Base-by-base conservation (phyloP, 1,284 basidiomycete species). In the Stereum hirsutum region DNA sequence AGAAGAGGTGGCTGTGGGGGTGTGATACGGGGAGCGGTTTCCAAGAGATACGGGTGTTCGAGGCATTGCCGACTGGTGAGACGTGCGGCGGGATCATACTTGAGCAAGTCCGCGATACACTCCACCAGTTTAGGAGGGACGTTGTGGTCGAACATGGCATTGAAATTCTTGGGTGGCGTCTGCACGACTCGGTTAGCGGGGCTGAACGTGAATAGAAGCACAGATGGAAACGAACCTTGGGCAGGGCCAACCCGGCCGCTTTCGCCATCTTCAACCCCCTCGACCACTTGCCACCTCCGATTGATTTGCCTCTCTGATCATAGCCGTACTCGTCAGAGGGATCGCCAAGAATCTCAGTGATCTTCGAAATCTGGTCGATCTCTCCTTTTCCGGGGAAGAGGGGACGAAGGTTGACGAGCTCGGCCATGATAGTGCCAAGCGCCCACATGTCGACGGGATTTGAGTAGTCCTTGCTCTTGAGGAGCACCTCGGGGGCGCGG, bases 371-470 rank as follows among this genome's bases (percentile, higher is more conserved):
- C 63, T 99, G 96, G 65, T 99, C 95, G 39, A 92, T 74, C 61
- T 97, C 94, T 59, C 83, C 87, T 44, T 84, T 79, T n/a, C 96
- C 96, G n/a, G 96, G 95, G 62, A 99, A 99, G 23, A 99, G 71
- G 0, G 96, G 95, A 52, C 91, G 87, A 48, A 99, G 75, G 57
- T 93, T 98, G 63, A 97, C 76, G 44, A 98, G 74, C 63, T 99
- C 96, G 6, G 94, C 91, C 71, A 99, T 84, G 60, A 99, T 99
- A 4, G 96, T 95, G 19, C 96, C 96, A 37, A 99, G 69, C 1
- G 96, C 96, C 96, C 96, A 99, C 85, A 98, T 91, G 62, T 99
- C 96, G 27, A 99, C 95, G 1, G 96, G 92, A 53, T 89, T 89
- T 14, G 90, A 93, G 59, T 99, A 99, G 58, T 96, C 85, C 45